Conservation (phyloP, 495 filamentous ascomycete genomes). For the Pseudotulostoma volvatum region DNA sequence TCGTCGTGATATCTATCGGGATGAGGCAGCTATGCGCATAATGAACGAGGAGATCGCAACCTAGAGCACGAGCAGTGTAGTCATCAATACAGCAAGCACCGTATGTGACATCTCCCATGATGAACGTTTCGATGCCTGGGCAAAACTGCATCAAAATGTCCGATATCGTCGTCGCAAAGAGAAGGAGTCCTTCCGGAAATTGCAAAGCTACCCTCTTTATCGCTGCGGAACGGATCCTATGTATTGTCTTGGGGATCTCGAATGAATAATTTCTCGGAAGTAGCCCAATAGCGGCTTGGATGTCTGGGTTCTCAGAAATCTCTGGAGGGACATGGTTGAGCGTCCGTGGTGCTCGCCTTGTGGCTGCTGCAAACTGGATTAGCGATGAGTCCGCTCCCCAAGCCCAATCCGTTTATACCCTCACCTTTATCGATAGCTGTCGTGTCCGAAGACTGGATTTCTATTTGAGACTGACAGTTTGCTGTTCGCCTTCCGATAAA, state of each 20-base stretch:
- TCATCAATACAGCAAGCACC: slow-evolving; percentile 98
- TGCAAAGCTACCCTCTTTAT: slow-evolving; percentile 77
- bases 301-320: slow-evolving; percentile 73
- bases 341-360: slow-evolving; percentile 53
- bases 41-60: slow-evolving; percentile 88
- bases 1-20: slow-evolving; percentile 84
- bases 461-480: slow-evolving; percentile 33
- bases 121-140: slow-evolving; percentile 73
- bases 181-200: slow-evolving; percentile 86
- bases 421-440: no score
- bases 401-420: no score
- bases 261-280: slow-evolving; percentile 93
- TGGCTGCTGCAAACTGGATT: slow-evolving; percentile 31
- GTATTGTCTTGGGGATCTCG: slow-evolving; percentile 95
- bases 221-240: slow-evolving; percentile 64
- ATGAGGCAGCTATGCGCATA: slow-evolving; percentile 96
- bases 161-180: slow-evolving; percentile 95
- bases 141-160: slow-evolving; percentile 95
- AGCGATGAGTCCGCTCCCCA: no score
- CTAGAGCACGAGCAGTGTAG: slow-evolving; percentile 86
- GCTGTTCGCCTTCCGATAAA: slow-evolving; percentile 60
- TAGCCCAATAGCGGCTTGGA: slow-evolving; percentile 73
- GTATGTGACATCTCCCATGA: slow-evolving; percentile 99
- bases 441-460: no score
- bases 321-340: slow-evolving; percentile 80